phyloP scores from a whole-genome alignment of 2,329 filamentous ascomycete genomes.

The Ophiobolus disseminans region DNA sequence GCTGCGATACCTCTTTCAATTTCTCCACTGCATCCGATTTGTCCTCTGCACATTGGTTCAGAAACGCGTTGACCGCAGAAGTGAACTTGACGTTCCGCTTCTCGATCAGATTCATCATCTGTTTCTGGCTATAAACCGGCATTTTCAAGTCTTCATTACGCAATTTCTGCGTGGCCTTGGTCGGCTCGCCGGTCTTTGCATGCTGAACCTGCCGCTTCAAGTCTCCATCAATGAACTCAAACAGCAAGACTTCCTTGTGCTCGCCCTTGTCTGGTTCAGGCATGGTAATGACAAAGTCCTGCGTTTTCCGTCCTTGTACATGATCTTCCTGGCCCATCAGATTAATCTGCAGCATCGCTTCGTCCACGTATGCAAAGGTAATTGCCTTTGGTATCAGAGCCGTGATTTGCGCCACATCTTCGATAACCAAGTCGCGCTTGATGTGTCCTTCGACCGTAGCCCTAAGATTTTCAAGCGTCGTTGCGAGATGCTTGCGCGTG shows the following conservation, averaged over 20 bases:
- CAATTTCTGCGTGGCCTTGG: slow-evolving; percentile 70
- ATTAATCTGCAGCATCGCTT: slow-evolving; percentile 81
- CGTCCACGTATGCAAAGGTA: slow-evolving; percentile 85
- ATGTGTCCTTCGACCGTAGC: slow-evolving; percentile 84
- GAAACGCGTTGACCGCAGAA: slow-evolving; percentile 76
- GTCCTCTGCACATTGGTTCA: slow-evolving; percentile 74
- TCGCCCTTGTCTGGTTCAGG: slow-evolving; percentile 50
- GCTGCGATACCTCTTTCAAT: slow-evolving; percentile 65
- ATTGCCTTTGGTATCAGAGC: slow-evolving; percentile 78
- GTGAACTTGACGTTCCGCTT: slow-evolving; percentile 86
- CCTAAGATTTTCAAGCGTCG: slow-evolving; percentile 88
- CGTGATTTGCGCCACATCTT: slow-evolving; percentile 84
- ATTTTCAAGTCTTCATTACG: slow-evolving; percentile 84
- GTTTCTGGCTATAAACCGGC: slow-evolving; percentile 91
- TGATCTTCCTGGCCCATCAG: slow-evolving; percentile 73
- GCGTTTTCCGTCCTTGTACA: slow-evolving; percentile 64
- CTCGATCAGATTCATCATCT: slow-evolving; percentile 87
- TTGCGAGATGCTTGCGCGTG: slow-evolving; percentile 88
- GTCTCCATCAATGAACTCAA: slow-evolving; percentile 93
- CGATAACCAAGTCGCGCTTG: slow-evolving; percentile 70
- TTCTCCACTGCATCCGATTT: slow-evolving; percentile 70
- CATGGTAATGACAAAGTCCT: slow-evolving; percentile 50
- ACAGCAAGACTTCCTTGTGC: slow-evolving; percentile 76
- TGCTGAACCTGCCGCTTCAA: slow-evolving; percentile 79
- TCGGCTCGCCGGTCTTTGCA: slow-evolving; percentile 75